Evolutionary conservation across 352 stramenopile species (phyloP), one percentile per base, ranked within the genome.

Genomic region (Saprolegnia diclina): DNA sequence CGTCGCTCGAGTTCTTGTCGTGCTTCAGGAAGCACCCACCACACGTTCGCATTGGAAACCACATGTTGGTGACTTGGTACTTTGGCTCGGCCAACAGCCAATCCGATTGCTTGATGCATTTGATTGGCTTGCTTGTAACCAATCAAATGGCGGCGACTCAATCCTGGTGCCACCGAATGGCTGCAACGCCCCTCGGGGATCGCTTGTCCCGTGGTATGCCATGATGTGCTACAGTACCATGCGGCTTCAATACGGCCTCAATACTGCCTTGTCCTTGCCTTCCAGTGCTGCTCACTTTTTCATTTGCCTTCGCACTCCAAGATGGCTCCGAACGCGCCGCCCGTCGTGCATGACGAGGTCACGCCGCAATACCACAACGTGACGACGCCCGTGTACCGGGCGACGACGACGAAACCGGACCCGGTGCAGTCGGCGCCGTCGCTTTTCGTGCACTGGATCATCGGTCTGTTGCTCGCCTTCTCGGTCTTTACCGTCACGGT

Each of bases 391-490:
- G 42, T 48, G 42, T 48, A n/a, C 42, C 42, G 42, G 3, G 42
- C 42, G 13, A 48, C 18, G 42, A n/a, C 42, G 13, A 48, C 11
- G 42, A 48, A 48, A 14, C 7, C 42, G 29, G 29, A 35, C 42
- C 42, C 42, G 11, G 13, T 14, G 13, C 42, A 38, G 40, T 46
- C 6, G 40, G 56, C 14, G 14, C 13, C 26, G 38, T 46, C 24
- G 10, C 21, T 61, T 26, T 14, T 46, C 11, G 19, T 45, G 16
- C 44, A 69, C 32, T 69, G 63, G 50, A 4, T 62, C 16, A 42
- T 69, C 11, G 63, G 63, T 5, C 42, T 56, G 6, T 18, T 50
- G 44, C 4, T 69, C 4, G 22, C 37, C 32, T 57, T 69, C 26
- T n/a, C 63, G 5, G 37, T 55, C 4, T 22, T 57, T n/a, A 42